A percentile compares a stretch with the other conserved stretches of the same genome.
These are phyloP conservation scores for Crithidia acanthocephali DNA, from an alignment of 208 protist genomes.

Conservation along the genomic window DNA sequence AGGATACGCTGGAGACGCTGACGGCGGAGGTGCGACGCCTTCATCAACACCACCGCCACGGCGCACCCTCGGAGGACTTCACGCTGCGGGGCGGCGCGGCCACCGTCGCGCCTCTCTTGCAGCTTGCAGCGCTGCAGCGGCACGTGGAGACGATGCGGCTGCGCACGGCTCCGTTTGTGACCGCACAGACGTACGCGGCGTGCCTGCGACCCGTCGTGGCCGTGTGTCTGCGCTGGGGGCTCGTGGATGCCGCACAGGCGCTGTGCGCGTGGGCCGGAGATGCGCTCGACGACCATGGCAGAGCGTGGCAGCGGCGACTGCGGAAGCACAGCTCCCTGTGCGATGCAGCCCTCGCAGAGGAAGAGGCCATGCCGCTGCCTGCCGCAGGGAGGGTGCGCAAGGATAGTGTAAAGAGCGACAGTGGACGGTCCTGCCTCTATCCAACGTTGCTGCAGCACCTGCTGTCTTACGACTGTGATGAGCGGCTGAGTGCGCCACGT, in stretches of 20 bases:
- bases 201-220: slow-evolving; percentile 20
- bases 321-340: background rate
- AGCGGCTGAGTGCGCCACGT: background rate
- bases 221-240: slow-evolving; percentile 24
- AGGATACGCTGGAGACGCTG: slow-evolving; percentile 11
- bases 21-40: slow-evolving; percentile 7
- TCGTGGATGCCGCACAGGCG: slow-evolving; percentile 15
- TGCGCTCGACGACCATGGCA: slow-evolving; percentile 18
- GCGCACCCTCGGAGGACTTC: too few species aligned
- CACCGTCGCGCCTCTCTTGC: background rate
- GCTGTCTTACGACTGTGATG: background rate
- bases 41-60: too few species aligned
- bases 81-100: background rate
- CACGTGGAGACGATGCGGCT: slow-evolving; percentile 4
- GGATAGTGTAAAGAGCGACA: background rate
- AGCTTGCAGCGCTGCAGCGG: slow-evolving; percentile 4
- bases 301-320: slow-evolving; percentile 26
- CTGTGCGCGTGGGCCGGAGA: slow-evolving; percentile 32
- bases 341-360: background rate
- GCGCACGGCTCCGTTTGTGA: background rate
- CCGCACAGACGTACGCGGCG: slow-evolving; percentile 6
- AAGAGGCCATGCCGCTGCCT: too few species aligned
- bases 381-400: background rate
- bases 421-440: slow-evolving; percentile 6
- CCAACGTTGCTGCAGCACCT: slow-evolving; percentile 11